Base-by-base conservation (phyloP, 306 rosid species). In the Aeschynomene evenia region DNA sequence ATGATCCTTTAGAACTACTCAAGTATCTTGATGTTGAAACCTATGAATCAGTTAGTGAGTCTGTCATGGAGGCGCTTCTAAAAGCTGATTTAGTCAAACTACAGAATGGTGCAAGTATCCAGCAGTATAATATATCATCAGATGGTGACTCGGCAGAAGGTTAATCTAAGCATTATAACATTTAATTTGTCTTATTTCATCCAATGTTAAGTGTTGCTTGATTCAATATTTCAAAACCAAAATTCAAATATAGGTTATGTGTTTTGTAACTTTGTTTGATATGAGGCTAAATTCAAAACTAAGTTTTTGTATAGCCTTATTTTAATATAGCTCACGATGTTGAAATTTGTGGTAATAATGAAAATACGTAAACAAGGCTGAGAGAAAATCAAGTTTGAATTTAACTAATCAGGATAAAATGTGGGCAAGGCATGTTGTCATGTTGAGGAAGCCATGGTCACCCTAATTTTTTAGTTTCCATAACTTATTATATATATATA, bases 1-100 rank as follows among this genome's bases (percentile, higher is more conserved):
- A 84, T 18, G 86, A 88, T 65, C 88, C 90, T 55, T 71, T 88
- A 56, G 80, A 82, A 61, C 85, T 94, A 75, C 87, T 94, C 74
- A 91, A 91, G 84, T 94, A 82, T 87, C 96, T 94, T 1, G 97
- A 94, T 80, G 97, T 94, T 67, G 99, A 94, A 84, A 94, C 99
- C 50, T 94, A 94, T 79, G 99, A 91, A 83, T 40, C 84, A 45
- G 96, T 94, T 46, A 86, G 96, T 4, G 95, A 91, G 80, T 81
- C 92, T 75, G 97, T 91, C 61, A 89, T 85, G 86, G 86, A 49
- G 60, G 84, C 89, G 8, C 85, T 94, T 62, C 71, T 94, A 62
- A 87, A 82, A 78, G 92, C 76, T 70, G 87, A 83, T 70, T 77
- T 84, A 56, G 78, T 94, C 52, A 85, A 87, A 70, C 60, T 85